phyloP scores from a whole-genome alignment of 306 rosid genomes.

The Aeschynomene evenia region DNA sequence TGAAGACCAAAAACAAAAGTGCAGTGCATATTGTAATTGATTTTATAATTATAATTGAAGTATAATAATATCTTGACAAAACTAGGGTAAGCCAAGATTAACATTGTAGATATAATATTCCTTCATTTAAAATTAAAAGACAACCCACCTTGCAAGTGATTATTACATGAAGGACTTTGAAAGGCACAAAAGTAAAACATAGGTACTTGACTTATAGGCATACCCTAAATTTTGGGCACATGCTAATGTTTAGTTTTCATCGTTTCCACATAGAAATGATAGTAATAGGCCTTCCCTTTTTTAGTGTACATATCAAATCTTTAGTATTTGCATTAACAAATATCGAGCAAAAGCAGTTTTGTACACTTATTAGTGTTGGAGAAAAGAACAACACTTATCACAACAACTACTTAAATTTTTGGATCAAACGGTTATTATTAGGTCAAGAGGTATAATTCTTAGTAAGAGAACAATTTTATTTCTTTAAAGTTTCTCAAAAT shows the following conservation, averaged over 20 bases:
- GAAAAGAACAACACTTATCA: background rate
- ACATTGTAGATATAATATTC: background rate
- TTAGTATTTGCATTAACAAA: background rate
- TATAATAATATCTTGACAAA: background rate
- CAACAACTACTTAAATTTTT: conserved; percentile 18
- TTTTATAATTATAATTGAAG: background rate
- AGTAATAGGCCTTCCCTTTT: background rate
- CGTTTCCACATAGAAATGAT: conserved; percentile 26
- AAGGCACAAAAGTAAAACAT: conserved; percentile 13
- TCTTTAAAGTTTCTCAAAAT: no score
- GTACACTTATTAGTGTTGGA: background rate
- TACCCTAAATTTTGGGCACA: conserved; percentile 25
- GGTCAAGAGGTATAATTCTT: no score
- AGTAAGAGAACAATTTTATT: no score
- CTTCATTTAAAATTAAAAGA: background rate
- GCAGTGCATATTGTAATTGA: background rate
- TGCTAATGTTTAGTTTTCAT: conserved; percentile 29
- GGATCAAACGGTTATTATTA: no score
- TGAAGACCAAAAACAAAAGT: no score
- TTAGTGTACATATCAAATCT: background rate
- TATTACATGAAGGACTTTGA: conserved; percentile 22
- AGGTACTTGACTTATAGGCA: conserved; percentile 25
- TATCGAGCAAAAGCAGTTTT: background rate
- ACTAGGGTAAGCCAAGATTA: background rate
- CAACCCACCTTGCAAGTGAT: conserved; percentile 11